Conservation (phyloP, 805 yeast genomes). For the Candida quercuum region DNA sequence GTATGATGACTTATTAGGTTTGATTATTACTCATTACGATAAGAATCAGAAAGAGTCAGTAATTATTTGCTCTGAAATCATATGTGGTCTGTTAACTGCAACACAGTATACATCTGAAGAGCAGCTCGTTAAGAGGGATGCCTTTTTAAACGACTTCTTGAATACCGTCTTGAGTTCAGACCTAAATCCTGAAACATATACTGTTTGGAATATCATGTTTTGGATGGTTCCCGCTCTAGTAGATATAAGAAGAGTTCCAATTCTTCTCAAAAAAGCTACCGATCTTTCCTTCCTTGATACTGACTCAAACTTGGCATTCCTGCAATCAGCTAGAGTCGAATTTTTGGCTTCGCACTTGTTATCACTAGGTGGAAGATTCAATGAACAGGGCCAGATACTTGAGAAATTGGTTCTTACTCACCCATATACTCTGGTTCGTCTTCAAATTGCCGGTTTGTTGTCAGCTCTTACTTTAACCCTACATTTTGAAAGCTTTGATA, state of each 20-base stretch:
- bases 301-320: constrained; percentile 56
- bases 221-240: constrained; percentile 69
- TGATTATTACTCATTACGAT: constrained; percentile 47
- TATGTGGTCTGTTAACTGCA: constrained; percentile 55
- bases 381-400: constrained; percentile 39
- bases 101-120: constrained; percentile 36
- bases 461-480: constrained; percentile 31
- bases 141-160: constrained; percentile 40
- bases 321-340: constrained; percentile 54
- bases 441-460: constrained; percentile 57
- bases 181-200: constrained; percentile 66
- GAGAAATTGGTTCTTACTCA: constrained; percentile 45
- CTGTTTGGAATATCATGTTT: constrained; percentile 70
- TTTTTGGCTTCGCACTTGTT: constrained; percentile 48
- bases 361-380: constrained; percentile 51
- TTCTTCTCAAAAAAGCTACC: constrained; percentile 39
- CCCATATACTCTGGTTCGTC: constrained; percentile 69
- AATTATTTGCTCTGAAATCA: constrained; percentile 65
- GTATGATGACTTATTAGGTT: constrained; percentile 46
- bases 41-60: constrained; percentile 71
- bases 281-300: constrained; percentile 37
- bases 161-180: constrained; percentile 44
- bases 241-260: constrained; percentile 63
- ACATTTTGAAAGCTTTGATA: constrained; percentile 36
- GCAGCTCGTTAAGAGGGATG: constrained; percentile 35